Evolutionary conservation across 345 rosid species (phyloP).

Genomic region (Linum lewisii): DNA sequence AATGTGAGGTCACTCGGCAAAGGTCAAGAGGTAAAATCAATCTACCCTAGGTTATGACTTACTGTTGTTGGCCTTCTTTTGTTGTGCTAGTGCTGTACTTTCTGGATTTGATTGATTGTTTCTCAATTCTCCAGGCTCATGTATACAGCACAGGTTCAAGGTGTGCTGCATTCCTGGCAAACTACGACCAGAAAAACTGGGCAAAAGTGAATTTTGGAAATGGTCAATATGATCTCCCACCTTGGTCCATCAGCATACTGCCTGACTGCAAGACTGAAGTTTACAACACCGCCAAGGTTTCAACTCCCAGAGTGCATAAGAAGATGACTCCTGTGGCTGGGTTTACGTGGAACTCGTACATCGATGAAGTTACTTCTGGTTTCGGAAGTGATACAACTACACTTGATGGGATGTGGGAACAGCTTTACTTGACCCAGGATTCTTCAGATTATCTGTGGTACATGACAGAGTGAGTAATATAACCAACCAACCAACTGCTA

Average conservation of each 20-base stretch:
- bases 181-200: conserved; percentile 27
- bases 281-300: conserved; percentile 39
- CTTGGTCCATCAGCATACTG: conserved; percentile 45
- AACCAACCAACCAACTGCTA: neutral
- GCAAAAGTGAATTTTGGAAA: conserved; percentile 28
- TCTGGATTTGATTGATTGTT: neutral
- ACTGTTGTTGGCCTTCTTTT: neutral
- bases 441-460: conserved; percentile 42
- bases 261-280: conserved; percentile 30
- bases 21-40: conserved; percentile 25
- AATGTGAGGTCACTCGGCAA: conserved; percentile 27
- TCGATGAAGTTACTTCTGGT: conserved; percentile 29
- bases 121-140: conserved; percentile 35
- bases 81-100: neutral
- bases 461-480: conserved; percentile 31
- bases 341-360: conserved; percentile 34
- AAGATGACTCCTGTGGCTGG: conserved; percentile 24
- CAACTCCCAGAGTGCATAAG: conserved; percentile 22
- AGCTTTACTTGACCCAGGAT: conserved; percentile 31
- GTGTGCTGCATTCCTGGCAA: conserved; percentile 38
- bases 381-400: conserved; percentile 23
- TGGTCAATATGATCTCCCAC: conserved; percentile 30
- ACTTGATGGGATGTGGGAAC: conserved; percentile 28
- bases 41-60: neutral
- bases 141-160: conserved; percentile 24